phyloP scores from a whole-genome alignment of 2,329 filamentous ascomycete genomes.

The Sporothrix schenckii region DNA sequence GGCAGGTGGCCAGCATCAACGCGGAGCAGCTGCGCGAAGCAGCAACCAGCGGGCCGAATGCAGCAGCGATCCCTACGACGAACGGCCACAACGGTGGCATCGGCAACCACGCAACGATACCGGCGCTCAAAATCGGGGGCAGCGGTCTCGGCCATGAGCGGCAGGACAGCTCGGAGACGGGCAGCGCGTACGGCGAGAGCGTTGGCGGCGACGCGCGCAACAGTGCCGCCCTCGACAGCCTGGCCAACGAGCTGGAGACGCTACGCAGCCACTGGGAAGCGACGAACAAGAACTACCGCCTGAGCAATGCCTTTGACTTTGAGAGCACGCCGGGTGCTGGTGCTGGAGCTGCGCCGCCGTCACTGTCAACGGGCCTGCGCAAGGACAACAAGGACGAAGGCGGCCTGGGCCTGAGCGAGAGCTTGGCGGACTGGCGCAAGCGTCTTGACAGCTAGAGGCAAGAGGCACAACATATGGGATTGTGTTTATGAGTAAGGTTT shows the following conservation, averaged over 20 bases:
- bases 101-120: slow-evolving; percentile 30
- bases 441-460: slow-evolving; percentile 60
- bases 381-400: slow-evolving; percentile 49
- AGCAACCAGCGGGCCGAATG: slow-evolving; percentile 33
- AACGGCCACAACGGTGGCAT: slow-evolving; percentile 43
- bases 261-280: slow-evolving; percentile 92
- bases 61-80: slow-evolving; percentile 22
- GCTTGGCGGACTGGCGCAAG: slow-evolving; percentile 78
- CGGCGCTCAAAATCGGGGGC: slow-evolving; percentile 31
- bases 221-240: slow-evolving; percentile 77
- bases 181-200: slow-evolving; percentile 63
- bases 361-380: slow-evolving; percentile 12
- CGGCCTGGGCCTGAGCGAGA: slow-evolving; percentile 65
- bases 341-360: neutral
- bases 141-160: slow-evolving; percentile 48
- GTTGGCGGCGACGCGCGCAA: slow-evolving; percentile 59
- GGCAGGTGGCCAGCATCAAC: slow-evolving; percentile 58
- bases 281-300: slow-evolving; percentile 90
- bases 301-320: slow-evolving; percentile 88
- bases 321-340: slow-evolving; percentile 50
- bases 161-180: slow-evolving; percentile 61
- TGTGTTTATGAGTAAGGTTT: slow-evolving; percentile 7
- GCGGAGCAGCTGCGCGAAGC: slow-evolving; percentile 51
- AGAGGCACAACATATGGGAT: neutral
- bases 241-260: slow-evolving; percentile 89